These are phyloP conservation scores for Calonectria honghensis DNA, from an alignment of 2,329 filamentous ascomycete species.

Conservation along the genomic window DNA sequence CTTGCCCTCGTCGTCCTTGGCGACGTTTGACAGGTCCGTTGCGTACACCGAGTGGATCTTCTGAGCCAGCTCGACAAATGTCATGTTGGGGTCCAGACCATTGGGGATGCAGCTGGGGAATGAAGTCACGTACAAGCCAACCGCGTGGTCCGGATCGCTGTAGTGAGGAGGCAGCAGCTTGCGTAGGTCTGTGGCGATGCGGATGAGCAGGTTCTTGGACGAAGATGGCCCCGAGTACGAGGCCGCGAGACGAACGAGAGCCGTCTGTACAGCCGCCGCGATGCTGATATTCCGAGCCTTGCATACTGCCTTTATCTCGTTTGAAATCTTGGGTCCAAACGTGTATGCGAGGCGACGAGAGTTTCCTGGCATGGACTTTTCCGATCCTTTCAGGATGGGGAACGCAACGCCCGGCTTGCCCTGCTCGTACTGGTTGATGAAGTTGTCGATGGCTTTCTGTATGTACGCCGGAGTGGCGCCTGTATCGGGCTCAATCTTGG, in stretches of 20 bases:
- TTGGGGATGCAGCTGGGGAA: constrained; percentile 2
- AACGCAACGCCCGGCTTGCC: constrained; percentile 21
- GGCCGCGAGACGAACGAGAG: constrained; percentile 8
- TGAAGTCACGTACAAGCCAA: constrained; percentile 8
- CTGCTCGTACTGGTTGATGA: constrained; percentile 1
- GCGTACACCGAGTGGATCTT: constrained; percentile 7
- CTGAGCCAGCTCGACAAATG: constrained; percentile 8
- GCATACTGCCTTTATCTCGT: constrained; percentile 5
- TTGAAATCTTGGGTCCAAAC: not conserved
- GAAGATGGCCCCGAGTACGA: not conserved
- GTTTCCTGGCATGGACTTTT: constrained; percentile 12
- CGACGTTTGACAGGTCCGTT: constrained; percentile 13
- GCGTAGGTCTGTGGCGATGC: constrained; percentile 15
- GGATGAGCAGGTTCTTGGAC: not conserved
- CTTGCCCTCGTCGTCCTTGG: constrained; percentile 13
- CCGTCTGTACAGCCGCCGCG: constrained; percentile 2
- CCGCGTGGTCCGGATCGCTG: constrained; percentile 5
- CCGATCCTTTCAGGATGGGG: constrained; percentile 13
- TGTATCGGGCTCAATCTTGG: not conserved
- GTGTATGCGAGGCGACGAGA: not conserved
- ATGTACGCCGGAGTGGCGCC: not conserved
- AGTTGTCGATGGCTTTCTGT: not conserved
- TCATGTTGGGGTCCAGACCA: not conserved
- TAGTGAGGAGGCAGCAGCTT: constrained; percentile 6
- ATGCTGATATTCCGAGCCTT: constrained; percentile 12